phyloP scores from a whole-genome alignment of 176 grass and related monocot species.

The sorghum (Sorghum bicolor) region DNA sequence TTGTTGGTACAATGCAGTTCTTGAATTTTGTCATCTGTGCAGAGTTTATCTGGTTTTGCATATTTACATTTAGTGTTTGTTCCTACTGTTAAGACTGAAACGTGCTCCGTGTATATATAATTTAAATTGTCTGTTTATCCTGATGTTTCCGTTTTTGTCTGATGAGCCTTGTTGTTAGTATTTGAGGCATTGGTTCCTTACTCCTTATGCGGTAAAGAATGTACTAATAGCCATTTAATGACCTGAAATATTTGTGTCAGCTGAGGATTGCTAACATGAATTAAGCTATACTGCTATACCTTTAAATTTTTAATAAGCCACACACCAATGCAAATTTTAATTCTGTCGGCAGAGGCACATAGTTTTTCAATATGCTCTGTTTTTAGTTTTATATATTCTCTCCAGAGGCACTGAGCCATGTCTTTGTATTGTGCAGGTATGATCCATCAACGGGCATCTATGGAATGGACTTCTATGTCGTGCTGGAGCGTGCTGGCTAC shows the following conservation, averaged over 20 bases:
- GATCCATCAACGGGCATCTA: slow-evolving; percentile 72
- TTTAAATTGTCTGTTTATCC: neutral
- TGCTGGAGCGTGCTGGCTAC: slow-evolving; percentile 60
- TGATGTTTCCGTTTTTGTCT: neutral
- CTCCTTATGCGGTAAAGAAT: no score
- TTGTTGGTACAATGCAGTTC: neutral
- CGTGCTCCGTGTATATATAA: neutral
- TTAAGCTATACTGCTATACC: no score
- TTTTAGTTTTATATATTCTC: neutral
- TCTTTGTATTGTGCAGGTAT: slow-evolving; percentile 31
- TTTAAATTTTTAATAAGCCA: no score
- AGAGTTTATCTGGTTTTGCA: neutral
- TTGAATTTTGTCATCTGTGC: neutral
- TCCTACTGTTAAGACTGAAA: neutral
- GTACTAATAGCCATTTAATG: no score
- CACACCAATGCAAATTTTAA: neutral
- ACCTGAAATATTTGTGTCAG: neutral
- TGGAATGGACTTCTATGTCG: slow-evolving; percentile 69
- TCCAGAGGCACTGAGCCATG: neutral
- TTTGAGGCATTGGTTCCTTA: no score
- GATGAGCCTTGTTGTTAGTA: neutral
- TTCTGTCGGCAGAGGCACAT: neutral
- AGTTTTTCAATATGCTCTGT: neutral
- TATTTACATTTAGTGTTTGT: neutral
- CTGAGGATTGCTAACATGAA: neutral